phyloP scores from a whole-genome alignment of 768 basidiomycete species.

The Suillus alpinus region DNA sequence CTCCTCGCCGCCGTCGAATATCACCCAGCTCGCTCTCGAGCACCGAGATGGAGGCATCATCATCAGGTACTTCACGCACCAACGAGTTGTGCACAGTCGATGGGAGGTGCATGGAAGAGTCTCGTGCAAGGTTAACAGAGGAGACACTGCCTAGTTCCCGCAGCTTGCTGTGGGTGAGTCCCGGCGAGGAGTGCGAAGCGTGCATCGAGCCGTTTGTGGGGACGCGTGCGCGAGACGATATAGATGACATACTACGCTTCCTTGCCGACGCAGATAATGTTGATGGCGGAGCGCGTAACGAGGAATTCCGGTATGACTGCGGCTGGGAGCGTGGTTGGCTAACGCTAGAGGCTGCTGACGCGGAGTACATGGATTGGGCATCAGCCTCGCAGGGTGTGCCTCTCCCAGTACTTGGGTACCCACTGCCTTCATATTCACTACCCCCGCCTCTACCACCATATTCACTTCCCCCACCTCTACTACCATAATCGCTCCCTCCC shows the following conservation, averaged over 20 bases:
- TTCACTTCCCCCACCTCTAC: constrained; percentile 10
- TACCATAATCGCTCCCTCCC: constrained; percentile 25
- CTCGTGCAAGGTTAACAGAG: constrained; percentile 53
- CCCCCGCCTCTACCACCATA: constrained; percentile 21
- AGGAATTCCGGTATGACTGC: constrained; percentile 26
- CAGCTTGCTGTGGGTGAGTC: constrained; percentile 27
- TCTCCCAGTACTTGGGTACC: constrained; percentile 19
- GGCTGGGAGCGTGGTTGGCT: constrained; percentile 47
- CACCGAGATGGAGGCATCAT: constrained; percentile 34
- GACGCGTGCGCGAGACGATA: constrained; percentile 45
- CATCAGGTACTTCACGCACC: constrained; percentile 18
- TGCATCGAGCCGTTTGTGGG: constrained; percentile 13
- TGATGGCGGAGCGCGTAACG: constrained; percentile 32
- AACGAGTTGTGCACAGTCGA: constrained; percentile 43
- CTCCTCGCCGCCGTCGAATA: constrained; percentile 64
- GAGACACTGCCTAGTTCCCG: constrained; percentile 38
- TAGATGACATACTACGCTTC: constrained; percentile 61
- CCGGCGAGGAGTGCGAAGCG: constrained; percentile 34
- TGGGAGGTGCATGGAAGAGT: constrained; percentile 30
- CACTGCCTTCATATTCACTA: constrained; percentile 23
- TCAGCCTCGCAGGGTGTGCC: constrained; percentile 44
- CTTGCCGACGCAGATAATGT: constrained; percentile 37
- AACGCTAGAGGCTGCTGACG: constrained; percentile 46
- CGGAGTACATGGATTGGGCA: constrained; percentile 50
- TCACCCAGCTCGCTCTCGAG: constrained; percentile 64